phyloP scores from a whole-genome alignment of 371 early-diverging fungal genomes.

The Coelomomyces lativittatus region DNA sequence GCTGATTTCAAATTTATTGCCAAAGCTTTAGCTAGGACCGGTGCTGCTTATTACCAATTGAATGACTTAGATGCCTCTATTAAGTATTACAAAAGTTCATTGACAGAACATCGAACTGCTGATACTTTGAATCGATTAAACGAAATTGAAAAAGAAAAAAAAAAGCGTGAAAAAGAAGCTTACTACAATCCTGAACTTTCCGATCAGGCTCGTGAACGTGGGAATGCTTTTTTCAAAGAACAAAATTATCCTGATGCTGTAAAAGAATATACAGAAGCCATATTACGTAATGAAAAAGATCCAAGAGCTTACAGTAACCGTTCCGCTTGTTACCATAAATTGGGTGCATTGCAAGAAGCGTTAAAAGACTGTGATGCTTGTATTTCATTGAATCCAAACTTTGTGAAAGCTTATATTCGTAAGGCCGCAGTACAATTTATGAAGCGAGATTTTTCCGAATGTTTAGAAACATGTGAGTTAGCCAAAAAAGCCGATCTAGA shows the following conservation, averaged over 20 bases:
- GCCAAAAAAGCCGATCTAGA: slow-evolving; percentile 66
- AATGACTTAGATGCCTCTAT: slow-evolving; percentile 68
- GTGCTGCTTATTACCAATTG: slow-evolving; percentile 64
- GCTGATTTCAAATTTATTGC: slow-evolving; percentile 90
- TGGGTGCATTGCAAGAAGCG: slow-evolving; percentile 83
- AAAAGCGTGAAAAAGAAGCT: slow-evolving; percentile 57
- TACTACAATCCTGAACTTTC: slow-evolving; percentile 66
- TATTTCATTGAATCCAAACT: slow-evolving; percentile 66
- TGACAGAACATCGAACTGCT: slow-evolving; percentile 85
- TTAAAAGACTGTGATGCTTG: slow-evolving; percentile 84
- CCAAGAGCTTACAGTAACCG: slow-evolving; percentile 85
- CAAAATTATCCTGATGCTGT: slow-evolving; percentile 76
- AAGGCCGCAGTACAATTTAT: slow-evolving; percentile 79
- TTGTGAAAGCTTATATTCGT: slow-evolving; percentile 88
- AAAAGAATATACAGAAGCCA: slow-evolving; percentile 83
- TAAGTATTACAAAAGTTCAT: slow-evolving; percentile 73
- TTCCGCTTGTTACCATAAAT: slow-evolving; percentile 84
- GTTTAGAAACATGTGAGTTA: slow-evolving; percentile 58
- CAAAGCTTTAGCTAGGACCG: slow-evolving; percentile 41
- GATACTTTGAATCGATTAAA: slow-evolving; percentile 77
- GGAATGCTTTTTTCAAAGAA: slow-evolving; percentile 81
- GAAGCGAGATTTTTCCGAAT: slow-evolving; percentile 69
- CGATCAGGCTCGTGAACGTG: slow-evolving; percentile 78
- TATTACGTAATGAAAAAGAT: slow-evolving; percentile 81
- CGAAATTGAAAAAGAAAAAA: slow-evolving; percentile 63